Percentiles rank a stretch among this genome's conserved stretches.
These are phyloP conservation scores for Raphanus raphanistrum DNA, from an alignment of 345 rosid genomes.

Conservation along the genomic window DNA sequence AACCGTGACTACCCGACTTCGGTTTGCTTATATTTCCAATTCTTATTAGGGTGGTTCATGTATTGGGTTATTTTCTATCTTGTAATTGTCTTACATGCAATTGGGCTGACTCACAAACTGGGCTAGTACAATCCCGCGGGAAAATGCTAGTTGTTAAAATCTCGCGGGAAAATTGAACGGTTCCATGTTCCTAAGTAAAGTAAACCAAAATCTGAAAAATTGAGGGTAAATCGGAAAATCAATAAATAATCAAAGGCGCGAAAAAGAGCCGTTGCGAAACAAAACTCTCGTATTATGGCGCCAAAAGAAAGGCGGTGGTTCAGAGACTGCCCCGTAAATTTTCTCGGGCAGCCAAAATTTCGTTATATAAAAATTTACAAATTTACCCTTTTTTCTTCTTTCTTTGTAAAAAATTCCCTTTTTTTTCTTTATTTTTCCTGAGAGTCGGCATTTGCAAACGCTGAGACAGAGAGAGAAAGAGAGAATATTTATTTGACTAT, in stretches of 20 bases:
- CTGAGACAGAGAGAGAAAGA: neutral
- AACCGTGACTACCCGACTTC: neutral
- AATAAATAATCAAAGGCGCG: slow-evolving; percentile 47
- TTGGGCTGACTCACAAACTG: neutral
- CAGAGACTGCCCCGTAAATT: slow-evolving; percentile 59
- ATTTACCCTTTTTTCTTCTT: slow-evolving; percentile 3
- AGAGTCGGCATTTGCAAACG: neutral
- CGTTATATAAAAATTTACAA: neutral
- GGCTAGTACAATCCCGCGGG: neutral
- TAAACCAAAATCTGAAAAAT: slow-evolving; percentile 2
- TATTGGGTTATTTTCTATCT: neutral
- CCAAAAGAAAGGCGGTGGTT: slow-evolving; percentile 47
- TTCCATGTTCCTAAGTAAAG: neutral
- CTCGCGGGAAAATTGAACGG: slow-evolving; percentile 14
- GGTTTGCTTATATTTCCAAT: neutral
- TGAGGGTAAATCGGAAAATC: slow-evolving; percentile 30
- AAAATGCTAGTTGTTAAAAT: neutral
- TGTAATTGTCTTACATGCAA: neutral
- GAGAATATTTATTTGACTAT: slow-evolving; percentile 26
- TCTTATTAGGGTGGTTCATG: neutral
- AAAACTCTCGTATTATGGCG: slow-evolving; percentile 51
- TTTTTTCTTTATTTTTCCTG: slow-evolving; percentile 23
- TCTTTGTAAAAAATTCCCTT: slow-evolving; percentile 23
- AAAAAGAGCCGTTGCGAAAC: slow-evolving; percentile 69
- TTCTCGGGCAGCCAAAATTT: slow-evolving; percentile 47